Evolutionary conservation across 495 filamentous ascomycete species (phyloP), one percentile per base, ranked within the genome.

Genomic region (Cladorrhinum samala): DNA sequence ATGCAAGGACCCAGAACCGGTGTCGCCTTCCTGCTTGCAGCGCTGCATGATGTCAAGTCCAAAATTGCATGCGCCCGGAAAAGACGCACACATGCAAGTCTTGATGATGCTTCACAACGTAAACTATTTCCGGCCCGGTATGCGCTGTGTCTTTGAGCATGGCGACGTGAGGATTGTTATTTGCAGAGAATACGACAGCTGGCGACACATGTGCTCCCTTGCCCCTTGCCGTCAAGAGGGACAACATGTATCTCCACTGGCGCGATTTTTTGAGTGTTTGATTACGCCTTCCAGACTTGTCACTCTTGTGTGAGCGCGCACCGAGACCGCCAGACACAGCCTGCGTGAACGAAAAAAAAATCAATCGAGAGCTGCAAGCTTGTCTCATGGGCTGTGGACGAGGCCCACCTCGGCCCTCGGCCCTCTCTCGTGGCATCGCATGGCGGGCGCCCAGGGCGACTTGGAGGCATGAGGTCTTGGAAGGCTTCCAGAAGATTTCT

Each of bases 401-500:
- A 33, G 38, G 7, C 37, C 46, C 52, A 49, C 52, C 47, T 45
- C 21, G 41, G 30, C 20, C 39, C 17, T 41, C 38, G 27, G 45
- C 38, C 23, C 23, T 40, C 14, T 49, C 11, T 33, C 27, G 27
- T 33, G 27, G 11, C 27, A 33, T 33, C 6, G 27, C 27, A 33
- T 33, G 27, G 27, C 6, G 27, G 27, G 11, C 11, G 27, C 27
- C 11, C 6, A 33, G 27, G 38, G 24, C 21, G 16, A 41, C 46
- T n/a, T n/a, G n/a, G 17, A 16, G 9, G 16, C 18, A 16, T 9
- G n/a, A 23, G 19, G 38, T 43, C 40, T 48, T 50, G 37, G 58
- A 33, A 33, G 30, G 18, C 46, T 63, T 63, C 60, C 50, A 53
- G 60, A 63, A 59, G 25, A 11, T 16, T 54, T 57, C 53, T 52